Evolutionary conservation across 306 rosid genomes (phyloP).

Genomic region (Sesbania bispinosa): DNA sequence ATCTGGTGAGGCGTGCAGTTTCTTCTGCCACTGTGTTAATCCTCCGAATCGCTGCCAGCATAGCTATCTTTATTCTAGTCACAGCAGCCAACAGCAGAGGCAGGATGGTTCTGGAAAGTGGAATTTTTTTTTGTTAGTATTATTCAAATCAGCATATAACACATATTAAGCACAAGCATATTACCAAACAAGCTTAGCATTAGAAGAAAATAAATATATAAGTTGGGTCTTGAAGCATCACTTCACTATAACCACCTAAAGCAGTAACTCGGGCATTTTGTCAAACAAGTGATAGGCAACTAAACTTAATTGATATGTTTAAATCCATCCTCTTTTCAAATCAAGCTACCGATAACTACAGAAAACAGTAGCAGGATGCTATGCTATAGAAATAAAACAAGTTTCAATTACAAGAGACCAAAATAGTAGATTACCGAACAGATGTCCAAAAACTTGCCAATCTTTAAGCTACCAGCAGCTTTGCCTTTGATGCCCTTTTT

Average conservation of each 20-base stretch:
- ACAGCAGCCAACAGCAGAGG: background rate
- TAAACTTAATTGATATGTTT: background rate
- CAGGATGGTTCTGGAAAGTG: background rate
- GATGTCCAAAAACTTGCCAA: background rate
- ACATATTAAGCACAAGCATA: too few relatives aligned
- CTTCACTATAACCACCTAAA: background rate
- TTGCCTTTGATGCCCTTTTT: background rate
- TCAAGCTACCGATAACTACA: background rate
- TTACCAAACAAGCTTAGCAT: too few relatives aligned
- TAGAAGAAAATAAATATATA: background rate
- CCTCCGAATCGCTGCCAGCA: slow-evolving; percentile 47
- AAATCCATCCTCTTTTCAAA: background rate
- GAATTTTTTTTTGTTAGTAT: background rate
- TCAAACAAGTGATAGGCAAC: background rate
- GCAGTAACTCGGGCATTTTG: background rate
- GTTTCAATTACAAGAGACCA: background rate
- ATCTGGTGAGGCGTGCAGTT: slow-evolving; percentile 59
- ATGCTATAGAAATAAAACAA: background rate
- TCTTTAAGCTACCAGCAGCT: too few relatives aligned
- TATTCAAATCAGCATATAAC: background rate
- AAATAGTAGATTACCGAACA: background rate
- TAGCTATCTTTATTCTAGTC: slow-evolving; percentile 5
- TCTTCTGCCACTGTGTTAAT: slow-evolving; percentile 38
- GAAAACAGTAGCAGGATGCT: background rate
- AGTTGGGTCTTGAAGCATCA: background rate